Evolutionary conservation across 2,329 filamentous ascomycete genomes (phyloP).

Genomic region (Claviceps spartinae): DNA sequence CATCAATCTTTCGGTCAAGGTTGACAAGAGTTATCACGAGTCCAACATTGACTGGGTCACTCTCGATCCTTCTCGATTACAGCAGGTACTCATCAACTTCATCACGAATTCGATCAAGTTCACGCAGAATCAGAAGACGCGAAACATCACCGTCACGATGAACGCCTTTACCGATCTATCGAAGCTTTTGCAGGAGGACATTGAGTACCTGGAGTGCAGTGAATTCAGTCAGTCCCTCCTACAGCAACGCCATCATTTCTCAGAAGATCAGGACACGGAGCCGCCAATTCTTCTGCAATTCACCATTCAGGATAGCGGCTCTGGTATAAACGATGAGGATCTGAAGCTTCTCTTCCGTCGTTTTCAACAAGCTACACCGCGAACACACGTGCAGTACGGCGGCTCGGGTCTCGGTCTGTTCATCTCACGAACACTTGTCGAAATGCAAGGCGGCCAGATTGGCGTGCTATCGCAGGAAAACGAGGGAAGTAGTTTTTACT

Average conservation of each 20-base stretch:
- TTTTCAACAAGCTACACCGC: slow-evolving; percentile 52
- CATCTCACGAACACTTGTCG: slow-evolving; percentile 61
- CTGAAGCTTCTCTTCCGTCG: slow-evolving; percentile 52
- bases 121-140: slow-evolving; percentile 43
- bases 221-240: slow-evolving; percentile 10
- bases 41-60: slow-evolving; percentile 57
- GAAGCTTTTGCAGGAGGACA: slow-evolving; percentile 23
- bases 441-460: slow-evolving; percentile 65
- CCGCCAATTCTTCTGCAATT: slow-evolving; percentile 37
- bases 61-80: slow-evolving; percentile 59
- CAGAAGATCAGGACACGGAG: slow-evolving; percentile 31
- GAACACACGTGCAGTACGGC: slow-evolving; percentile 59
- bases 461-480: slow-evolving; percentile 36
- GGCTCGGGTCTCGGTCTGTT: slow-evolving; percentile 59
- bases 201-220: slow-evolving; percentile 33
- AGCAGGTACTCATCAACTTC: slow-evolving; percentile 64
- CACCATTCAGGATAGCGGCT: slow-evolving; percentile 56
- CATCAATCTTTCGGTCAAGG: slow-evolving; percentile 54
- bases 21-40: slow-evolving; percentile 52
- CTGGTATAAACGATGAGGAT: slow-evolving; percentile 48
- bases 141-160: slow-evolving; percentile 48
- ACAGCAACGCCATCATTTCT: not conserved
- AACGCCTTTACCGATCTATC: slow-evolving; percentile 43
- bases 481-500: slow-evolving; percentile 6
- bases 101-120: slow-evolving; percentile 55